Evolutionary conservation across 192 early-diverging fungal species (phyloP).

Genomic region (Kappamyces sp.): DNA sequence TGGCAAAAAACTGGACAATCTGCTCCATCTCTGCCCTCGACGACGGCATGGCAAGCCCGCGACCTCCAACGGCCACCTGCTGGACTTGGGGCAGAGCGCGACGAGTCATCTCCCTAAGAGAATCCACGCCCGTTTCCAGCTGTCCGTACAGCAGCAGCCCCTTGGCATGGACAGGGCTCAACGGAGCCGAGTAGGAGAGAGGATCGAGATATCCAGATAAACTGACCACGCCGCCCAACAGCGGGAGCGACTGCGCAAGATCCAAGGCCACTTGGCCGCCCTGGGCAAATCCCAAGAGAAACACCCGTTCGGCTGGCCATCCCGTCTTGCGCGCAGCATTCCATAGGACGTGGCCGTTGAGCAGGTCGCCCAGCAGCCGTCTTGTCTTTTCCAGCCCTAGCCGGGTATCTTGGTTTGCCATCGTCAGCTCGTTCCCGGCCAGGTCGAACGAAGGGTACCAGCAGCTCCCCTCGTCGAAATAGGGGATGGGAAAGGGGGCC

Average conservation of each 20-base stretch:
- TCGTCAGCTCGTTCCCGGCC: slow-evolving; percentile 39
- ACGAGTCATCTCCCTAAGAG: no score
- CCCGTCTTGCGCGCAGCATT: slow-evolving; percentile 23
- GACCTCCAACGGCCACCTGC: neutral
- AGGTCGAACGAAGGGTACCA: slow-evolving; percentile 64
- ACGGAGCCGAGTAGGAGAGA: slow-evolving; percentile 35
- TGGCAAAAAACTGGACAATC: slow-evolving; percentile 60
- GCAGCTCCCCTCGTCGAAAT: slow-evolving; percentile 50
- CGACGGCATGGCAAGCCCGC: slow-evolving; percentile 1
- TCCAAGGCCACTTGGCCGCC: slow-evolving; percentile 65
- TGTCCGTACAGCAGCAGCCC: slow-evolving; percentile 32
- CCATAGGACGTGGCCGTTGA: slow-evolving; percentile 35
- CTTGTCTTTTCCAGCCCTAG: slow-evolving; percentile 43
- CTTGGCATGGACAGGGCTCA: slow-evolving; percentile 58
- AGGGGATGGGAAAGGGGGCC: slow-evolving; percentile 57
- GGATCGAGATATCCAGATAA: slow-evolving; percentile 40
- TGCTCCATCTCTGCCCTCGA: slow-evolving; percentile 48
- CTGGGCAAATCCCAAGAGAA: slow-evolving; percentile 71
- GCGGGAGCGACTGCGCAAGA: slow-evolving; percentile 25
- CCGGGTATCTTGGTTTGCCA: slow-evolving; percentile 28
- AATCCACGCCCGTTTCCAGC: neutral
- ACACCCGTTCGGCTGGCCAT: slow-evolving; percentile 40
- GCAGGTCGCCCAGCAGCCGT: slow-evolving; percentile 32
- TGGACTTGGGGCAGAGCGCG: neutral
- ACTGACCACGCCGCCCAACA: slow-evolving; percentile 57